Evolutionary conservation across 768 basidiomycete species (phyloP).

Genomic region (Tephrocybe rancida): DNA sequence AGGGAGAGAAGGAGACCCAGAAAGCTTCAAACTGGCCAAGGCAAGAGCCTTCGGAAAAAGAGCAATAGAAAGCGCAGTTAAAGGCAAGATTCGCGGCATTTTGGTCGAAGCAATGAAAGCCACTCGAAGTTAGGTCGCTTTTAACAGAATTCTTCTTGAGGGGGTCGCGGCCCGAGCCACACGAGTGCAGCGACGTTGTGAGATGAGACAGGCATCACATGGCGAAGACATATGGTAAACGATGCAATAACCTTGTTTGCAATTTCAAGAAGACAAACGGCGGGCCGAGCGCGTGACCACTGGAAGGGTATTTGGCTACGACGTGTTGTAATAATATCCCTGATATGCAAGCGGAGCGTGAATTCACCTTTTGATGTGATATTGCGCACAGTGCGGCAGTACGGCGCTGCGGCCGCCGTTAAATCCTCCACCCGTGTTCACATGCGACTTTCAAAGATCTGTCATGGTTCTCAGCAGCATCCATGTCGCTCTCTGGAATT

Average conservation of each 20-base stretch:
- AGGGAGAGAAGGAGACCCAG: conserved; percentile 45
- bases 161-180: conserved; percentile 1
- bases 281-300: background rate
- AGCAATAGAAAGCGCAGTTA: background rate
- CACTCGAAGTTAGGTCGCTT: background rate
- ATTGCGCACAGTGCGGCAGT: background rate
- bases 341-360: too few relatives aligned
- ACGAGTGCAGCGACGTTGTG: background rate
- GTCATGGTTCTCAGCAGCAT: background rate
- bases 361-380: too few relatives aligned
- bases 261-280: background rate
- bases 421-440: background rate
- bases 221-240: background rate
- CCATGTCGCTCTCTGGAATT: conserved; percentile 23
- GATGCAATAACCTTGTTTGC: too few relatives aligned
- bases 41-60: conserved; percentile 8
- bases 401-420: background rate
- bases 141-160: background rate
- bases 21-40: conserved; percentile 29
- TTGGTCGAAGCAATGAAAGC: background rate
- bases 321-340: conserved; percentile 2
- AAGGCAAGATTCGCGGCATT: conserved; percentile 1
- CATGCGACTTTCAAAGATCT: background rate
- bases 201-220: background rate
- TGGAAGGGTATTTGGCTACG: background rate